phyloP scores from a whole-genome alignment of 192 early-diverging fungal genomes.

The Bifiguratus adelaidae region DNA sequence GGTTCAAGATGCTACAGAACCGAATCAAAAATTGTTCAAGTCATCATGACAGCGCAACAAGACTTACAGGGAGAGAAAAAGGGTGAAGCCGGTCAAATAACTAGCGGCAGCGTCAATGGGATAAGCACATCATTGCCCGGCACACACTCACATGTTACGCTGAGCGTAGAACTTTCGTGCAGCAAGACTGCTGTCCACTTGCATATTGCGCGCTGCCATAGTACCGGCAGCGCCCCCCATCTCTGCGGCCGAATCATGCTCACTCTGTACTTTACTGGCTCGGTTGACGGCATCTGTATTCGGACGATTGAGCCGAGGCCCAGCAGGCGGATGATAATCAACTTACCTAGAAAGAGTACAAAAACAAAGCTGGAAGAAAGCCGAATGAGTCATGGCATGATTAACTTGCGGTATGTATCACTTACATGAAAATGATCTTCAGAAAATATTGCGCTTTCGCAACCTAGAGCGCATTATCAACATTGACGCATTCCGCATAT shows the following conservation, averaged over 20 bases:
- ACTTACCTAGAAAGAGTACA: slow-evolving; percentile 40
- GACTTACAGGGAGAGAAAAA: slow-evolving; percentile 38
- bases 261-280: slow-evolving; percentile 15
- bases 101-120: slow-evolving; percentile 8
- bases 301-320: neutral
- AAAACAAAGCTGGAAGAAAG: slow-evolving; percentile 31
- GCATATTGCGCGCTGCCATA: slow-evolving; percentile 25
- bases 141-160: slow-evolving; percentile 51
- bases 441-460: slow-evolving; percentile 21
- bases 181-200: slow-evolving; percentile 17
- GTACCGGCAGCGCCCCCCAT: neutral
- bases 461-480: slow-evolving; percentile 4
- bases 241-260: slow-evolving; percentile 2
- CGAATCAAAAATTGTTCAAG: neutral
- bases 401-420: neutral
- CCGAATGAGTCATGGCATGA: neutral
- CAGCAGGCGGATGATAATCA: neutral
- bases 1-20: slow-evolving; percentile 32
- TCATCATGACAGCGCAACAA: neutral
- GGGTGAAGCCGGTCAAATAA: slow-evolving; percentile 45
- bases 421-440: slow-evolving; percentile 42
- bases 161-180: slow-evolving; percentile 45
- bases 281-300: slow-evolving; percentile 38
- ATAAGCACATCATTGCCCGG: too few species aligned
- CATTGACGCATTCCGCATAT: neutral